Evolutionary conservation across 306 rosid genomes (phyloP).

Genomic region (Pachyrhizus erosus): DNA sequence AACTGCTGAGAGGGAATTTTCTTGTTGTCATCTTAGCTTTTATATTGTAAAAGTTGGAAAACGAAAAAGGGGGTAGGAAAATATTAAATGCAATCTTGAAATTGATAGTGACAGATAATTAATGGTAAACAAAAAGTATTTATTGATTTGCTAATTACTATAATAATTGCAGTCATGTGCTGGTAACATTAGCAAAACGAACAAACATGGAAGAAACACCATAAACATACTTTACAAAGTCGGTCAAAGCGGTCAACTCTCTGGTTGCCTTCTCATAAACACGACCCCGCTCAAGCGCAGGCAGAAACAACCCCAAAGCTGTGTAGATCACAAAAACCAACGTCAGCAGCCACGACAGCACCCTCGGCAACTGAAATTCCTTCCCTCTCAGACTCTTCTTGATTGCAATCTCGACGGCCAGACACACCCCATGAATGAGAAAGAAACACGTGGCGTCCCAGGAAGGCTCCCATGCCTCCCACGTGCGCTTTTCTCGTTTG

Average conservation of each 20-base stretch:
- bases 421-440: conserved; percentile 41
- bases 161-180: not conserved
- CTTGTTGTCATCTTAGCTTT: too few relatives aligned
- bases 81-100: too few relatives aligned
- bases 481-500: conserved; percentile 46
- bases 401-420: conserved; percentile 23
- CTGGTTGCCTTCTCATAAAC: conserved; percentile 37
- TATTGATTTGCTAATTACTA: too few relatives aligned
- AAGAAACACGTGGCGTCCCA: conserved; percentile 49
- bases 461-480: conserved; percentile 52
- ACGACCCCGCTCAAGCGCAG: conserved; percentile 42
- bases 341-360: conserved; percentile 26
- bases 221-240: not conserved
- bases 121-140: too few relatives aligned
- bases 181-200: not conserved
- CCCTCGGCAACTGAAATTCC: conserved; percentile 5
- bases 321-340: conserved; percentile 34
- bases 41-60: too few relatives aligned
- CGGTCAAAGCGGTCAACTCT: conserved; percentile 23
- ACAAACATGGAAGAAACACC: not conserved
- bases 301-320: conserved; percentile 37
- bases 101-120: too few relatives aligned
- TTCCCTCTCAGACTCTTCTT: conserved; percentile 32
- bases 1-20: too few relatives aligned
- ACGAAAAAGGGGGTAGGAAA: too few relatives aligned